Conservation (phyloP, 345 rosid genomes). For the Acer yangbiense region DNA sequence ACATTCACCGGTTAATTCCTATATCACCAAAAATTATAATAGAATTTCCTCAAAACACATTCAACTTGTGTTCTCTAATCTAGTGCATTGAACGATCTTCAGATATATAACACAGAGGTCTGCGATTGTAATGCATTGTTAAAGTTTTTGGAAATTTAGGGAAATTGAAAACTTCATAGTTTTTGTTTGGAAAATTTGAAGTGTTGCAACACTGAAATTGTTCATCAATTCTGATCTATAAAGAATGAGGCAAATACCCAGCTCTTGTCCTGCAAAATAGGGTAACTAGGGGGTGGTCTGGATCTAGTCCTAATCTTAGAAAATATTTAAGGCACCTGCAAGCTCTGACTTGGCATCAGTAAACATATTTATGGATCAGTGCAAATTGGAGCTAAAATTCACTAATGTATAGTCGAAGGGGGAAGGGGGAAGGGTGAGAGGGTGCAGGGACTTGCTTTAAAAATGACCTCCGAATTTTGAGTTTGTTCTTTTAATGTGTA, state of each 20-base stretch:
- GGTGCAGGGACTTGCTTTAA: neutral
- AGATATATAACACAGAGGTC: neutral
- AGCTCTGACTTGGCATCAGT: neutral
- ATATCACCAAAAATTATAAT: neutral
- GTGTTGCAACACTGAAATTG: neutral
- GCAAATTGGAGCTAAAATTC: neutral
- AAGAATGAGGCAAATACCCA: neutral
- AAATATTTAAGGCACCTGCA: neutral
- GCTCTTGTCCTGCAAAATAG: neutral
- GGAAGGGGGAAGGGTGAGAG: neutral
- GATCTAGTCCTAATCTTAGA: neutral
- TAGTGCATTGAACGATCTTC: neutral
- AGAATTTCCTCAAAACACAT: neutral
- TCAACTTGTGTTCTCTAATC: neutral
- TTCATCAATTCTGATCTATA: neutral
- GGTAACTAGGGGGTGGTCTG: neutral
- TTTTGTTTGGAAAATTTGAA: neutral
- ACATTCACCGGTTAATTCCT: neutral
- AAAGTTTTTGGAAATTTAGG: neutral
- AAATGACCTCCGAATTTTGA: neutral
- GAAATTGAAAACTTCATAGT: neutral
- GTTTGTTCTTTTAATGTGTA: slow-evolving; percentile 4
- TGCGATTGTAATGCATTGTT: neutral
- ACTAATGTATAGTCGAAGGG: neutral
- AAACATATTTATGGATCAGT: neutral